phyloP scores from a whole-genome alignment of 1,139 yeast species.

The Blastobotrys apis region DNA sequence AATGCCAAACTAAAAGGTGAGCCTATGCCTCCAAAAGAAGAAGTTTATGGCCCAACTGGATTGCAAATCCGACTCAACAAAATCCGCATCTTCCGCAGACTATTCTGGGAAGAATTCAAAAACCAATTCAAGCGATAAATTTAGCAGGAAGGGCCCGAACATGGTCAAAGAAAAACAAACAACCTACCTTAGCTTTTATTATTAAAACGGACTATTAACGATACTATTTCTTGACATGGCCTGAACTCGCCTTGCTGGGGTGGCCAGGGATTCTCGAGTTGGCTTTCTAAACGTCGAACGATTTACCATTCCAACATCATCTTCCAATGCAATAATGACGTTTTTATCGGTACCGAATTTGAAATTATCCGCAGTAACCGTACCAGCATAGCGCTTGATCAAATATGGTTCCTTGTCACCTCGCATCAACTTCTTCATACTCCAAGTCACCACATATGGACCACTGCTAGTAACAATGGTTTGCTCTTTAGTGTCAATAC shows the following conservation, averaged over 20 bases:
- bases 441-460: slow-evolving; percentile 79
- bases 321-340: slow-evolving; percentile 63
- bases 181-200: background rate
- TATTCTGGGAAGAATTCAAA: slow-evolving; percentile 63
- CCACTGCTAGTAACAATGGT: slow-evolving; percentile 74
- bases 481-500: slow-evolving; percentile 58
- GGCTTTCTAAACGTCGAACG: slow-evolving; percentile 57
- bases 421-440: slow-evolving; percentile 53
- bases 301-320: slow-evolving; percentile 66
- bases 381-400: slow-evolving; percentile 58
- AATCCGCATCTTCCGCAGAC: slow-evolving; percentile 55
- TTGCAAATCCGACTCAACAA: slow-evolving; percentile 34
- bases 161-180: background rate
- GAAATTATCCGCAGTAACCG: slow-evolving; percentile 75
- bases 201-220: slow-evolving; percentile 31
- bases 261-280: slow-evolving; percentile 44
- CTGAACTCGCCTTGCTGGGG: slow-evolving; percentile 29
- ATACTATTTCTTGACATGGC: slow-evolving; percentile 31
- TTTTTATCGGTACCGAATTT: slow-evolving; percentile 66
- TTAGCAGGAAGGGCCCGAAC: too few relatives aligned
- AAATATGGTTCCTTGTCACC: slow-evolving; percentile 56
- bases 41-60: slow-evolving; percentile 16
- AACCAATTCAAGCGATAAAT: slow-evolving; percentile 38
- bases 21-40: slow-evolving; percentile 34
- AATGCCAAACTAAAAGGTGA: slow-evolving; percentile 50